phyloP scores from a whole-genome alignment of 1,284 basidiomycete genomes.

The Boletus nobilissimus region DNA sequence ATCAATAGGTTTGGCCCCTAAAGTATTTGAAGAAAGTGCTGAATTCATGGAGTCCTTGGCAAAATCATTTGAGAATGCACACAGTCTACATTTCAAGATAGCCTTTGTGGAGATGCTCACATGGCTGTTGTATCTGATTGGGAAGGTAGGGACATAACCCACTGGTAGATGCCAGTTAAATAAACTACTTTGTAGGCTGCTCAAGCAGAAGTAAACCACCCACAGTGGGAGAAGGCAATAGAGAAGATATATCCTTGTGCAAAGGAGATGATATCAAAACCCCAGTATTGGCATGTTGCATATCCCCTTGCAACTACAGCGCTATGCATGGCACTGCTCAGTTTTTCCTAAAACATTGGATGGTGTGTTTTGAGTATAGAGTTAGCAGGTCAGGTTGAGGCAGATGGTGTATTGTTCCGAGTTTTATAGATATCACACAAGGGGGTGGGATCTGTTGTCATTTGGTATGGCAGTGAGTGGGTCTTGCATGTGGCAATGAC shows the following conservation, averaged over 20 bases:
- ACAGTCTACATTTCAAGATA: conserved; percentile 85
- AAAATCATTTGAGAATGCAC: conserved; percentile 85
- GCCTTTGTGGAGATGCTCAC: conserved; percentile 89
- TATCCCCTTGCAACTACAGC: conserved; percentile 88
- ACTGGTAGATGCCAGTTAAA: conserved; percentile 6
- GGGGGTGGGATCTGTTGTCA: conserved; percentile 75
- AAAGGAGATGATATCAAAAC: conserved; percentile 87
- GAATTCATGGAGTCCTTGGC: conserved; percentile 90
- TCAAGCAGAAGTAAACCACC: conserved; percentile 96
- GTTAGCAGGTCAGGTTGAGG: conserved; percentile 56
- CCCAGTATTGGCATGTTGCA: conserved; percentile 90
- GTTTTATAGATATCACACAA: conserved; percentile 76
- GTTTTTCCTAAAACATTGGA: conserved; percentile 88
- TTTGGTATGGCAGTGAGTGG: conserved; percentile 68
- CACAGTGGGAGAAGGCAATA: conserved; percentile 92
- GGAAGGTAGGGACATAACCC: conserved; percentile 65
- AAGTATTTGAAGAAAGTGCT: conserved; percentile 92
- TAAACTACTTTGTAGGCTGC: conserved; percentile 68
- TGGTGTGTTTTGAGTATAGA: conserved; percentile 73
- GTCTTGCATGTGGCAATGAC: background rate
- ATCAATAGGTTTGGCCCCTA: conserved; percentile 85
- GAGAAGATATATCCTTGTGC: conserved; percentile 88
- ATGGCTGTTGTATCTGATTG: conserved; percentile 87
- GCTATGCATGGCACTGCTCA: conserved; percentile 88
- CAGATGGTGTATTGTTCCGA: conserved; percentile 60